phyloP scores from a whole-genome alignment of 768 basidiomycete genomes.

The Podaxis sp. region DNA sequence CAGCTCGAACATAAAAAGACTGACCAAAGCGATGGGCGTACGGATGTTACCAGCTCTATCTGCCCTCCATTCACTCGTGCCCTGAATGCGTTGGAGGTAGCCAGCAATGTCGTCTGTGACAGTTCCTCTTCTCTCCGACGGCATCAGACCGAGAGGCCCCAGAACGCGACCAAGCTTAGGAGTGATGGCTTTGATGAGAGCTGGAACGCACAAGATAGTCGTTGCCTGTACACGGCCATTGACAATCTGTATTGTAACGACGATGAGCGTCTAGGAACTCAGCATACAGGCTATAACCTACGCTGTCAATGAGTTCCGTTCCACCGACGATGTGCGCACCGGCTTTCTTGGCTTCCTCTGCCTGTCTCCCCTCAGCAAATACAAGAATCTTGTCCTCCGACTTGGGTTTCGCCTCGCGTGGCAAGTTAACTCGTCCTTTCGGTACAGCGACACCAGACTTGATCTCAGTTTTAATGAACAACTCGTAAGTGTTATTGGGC shows the following conservation, averaged over 20 bases:
- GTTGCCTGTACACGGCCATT: constrained; percentile 75
- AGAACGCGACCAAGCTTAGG: constrained; percentile 75
- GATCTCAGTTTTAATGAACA: constrained; percentile 78
- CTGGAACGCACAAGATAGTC: constrained; percentile 80
- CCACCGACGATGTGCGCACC: constrained; percentile 94
- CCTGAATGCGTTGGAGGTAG: constrained; percentile 77
- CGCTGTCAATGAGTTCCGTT: constrained; percentile 83
- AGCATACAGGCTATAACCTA: constrained; percentile 36
- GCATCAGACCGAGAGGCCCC: constrained; percentile 94
- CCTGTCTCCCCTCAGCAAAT: constrained; percentile 84
- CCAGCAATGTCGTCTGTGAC: constrained; percentile 87
- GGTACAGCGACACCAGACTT: constrained; percentile 80
- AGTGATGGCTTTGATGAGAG: constrained; percentile 75
- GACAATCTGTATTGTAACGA: constrained; percentile 52
- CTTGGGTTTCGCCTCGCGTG: constrained; percentile 74
- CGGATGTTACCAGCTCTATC: constrained; percentile 85
- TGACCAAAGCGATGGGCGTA: constrained; percentile 75
- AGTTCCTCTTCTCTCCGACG: constrained; percentile 89
- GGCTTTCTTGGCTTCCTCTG: constrained; percentile 80
- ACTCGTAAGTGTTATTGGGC: constrained; percentile 74
- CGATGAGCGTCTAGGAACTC: neutral
- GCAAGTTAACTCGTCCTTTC: constrained; percentile 86
- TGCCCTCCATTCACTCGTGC: constrained; percentile 90
- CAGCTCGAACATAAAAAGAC: constrained; percentile 19
- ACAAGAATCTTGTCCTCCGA: constrained; percentile 81